Evolutionary conservation across 768 basidiomycete species (phyloP), one percentile per base, ranked within the genome.

Genomic region (Chlorophyllum brunneum): DNA sequence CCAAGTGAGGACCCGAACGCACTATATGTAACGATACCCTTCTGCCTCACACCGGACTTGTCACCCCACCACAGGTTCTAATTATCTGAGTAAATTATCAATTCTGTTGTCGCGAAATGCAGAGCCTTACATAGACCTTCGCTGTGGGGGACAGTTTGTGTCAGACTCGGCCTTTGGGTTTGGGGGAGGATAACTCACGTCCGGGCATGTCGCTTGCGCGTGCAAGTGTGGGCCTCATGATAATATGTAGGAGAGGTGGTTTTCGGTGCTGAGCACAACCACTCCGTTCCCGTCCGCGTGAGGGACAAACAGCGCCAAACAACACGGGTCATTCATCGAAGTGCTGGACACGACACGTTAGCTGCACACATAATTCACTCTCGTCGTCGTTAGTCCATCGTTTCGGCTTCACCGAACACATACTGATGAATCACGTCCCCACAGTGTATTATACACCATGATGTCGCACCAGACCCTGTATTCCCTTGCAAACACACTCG

Each of bases 1-100:
- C 30, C 37, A 38, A 34, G 9, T 30, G 40, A 23, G 22, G 39
- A 31, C 43, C 38, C 34, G 7, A 15, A 81, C 91, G 72, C 63
- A 95, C 94, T 78, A 78, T 95, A 97, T 62, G 76, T 71, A 45
- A 80, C 73, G 54, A 95, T 77, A 47, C 93, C 92, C 70, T 79
- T 91, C 65, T 82, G 84, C 60, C 76, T 76, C 38, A 78, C 72
- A 55, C 80, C 79, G 59, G 76, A 73, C 56, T 70, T 71, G 70
- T 88, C 84, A 72, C 92, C 93, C 92, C 93, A 97, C 93, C 93
- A 97, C 46, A 85, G 74, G 69, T 78, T 87, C 91, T 95, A 65
- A 27, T 51, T 41, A 23, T 46, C 36, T 38, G 34, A 29, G 43
- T 15, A 16, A 27, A n/a, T 20, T 43, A n/a, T 30, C 22, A 26